These are phyloP conservation scores for Amanita rimosa DNA, from an alignment of 768 basidiomycete species.

Conservation along the genomic window DNA sequence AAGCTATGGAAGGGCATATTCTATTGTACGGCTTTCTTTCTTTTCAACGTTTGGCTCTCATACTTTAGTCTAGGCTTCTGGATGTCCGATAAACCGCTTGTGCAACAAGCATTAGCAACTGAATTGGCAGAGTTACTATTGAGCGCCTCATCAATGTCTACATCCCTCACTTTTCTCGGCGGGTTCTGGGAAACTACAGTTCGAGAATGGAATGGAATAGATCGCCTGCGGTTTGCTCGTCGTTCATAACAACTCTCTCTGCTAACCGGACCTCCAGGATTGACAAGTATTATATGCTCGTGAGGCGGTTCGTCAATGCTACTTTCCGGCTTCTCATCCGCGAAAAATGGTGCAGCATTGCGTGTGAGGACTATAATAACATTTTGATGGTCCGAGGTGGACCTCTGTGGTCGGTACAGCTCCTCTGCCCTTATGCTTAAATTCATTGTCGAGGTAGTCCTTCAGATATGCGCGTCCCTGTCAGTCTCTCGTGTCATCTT, in stretches of 20 bases:
- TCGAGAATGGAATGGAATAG: slow-evolving; percentile 90
- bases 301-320: slow-evolving; percentile 80
- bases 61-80: slow-evolving; percentile 66
- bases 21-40: slow-evolving; percentile 56
- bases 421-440: neutral
- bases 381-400: slow-evolving; percentile 63
- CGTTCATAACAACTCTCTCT: slow-evolving; percentile 6
- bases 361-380: slow-evolving; percentile 50
- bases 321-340: slow-evolving; percentile 73
- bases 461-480: slow-evolving; percentile 61
- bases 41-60: neutral
- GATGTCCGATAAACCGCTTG: slow-evolving; percentile 98
- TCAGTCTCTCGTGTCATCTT: slow-evolving; percentile 74
- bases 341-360: slow-evolving; percentile 48
- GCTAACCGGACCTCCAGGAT: slow-evolving; percentile 37
- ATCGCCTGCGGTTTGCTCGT: slow-evolving; percentile 64
- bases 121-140: slow-evolving; percentile 79
- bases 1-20: slow-evolving; percentile 98
- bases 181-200: slow-evolving; percentile 91
- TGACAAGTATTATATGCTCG: slow-evolving; percentile 96
- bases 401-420: slow-evolving; percentile 63
- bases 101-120: slow-evolving; percentile 84
- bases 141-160: slow-evolving; percentile 41
- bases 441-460: slow-evolving; percentile 30
- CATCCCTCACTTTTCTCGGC: slow-evolving; percentile 65